A percentile compares a stretch with the other conserved stretches of the same genome.
Conservation (phyloP, 495 filamentous ascomycete genomes). For the Tetracladium setigerum region DNA sequence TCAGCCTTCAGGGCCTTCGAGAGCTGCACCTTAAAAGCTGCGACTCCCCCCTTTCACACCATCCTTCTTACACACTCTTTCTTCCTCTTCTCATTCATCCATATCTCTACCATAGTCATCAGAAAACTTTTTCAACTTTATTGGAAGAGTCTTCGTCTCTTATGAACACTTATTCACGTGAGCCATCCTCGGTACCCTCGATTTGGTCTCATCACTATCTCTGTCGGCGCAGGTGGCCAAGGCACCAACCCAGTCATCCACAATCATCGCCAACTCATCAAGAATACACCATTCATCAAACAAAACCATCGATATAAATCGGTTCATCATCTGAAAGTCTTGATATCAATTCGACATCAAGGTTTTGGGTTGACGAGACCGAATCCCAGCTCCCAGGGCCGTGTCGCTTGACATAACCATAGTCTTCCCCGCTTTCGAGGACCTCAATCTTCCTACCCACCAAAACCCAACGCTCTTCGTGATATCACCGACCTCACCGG, state of each 20-base stretch:
- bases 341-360: not conserved
- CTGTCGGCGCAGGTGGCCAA: slow-evolving; percentile 7
- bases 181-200: slow-evolving; percentile 21
- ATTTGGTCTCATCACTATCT: slow-evolving; percentile 16
- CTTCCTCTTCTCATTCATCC: not conserved
- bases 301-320: slow-evolving; percentile 1
- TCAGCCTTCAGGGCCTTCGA: slow-evolving; percentile 12
- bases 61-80: slow-evolving; percentile 21
- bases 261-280: slow-evolving; percentile 11
- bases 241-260: slow-evolving; percentile 9
- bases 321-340: slow-evolving; percentile 8
- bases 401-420: no score
- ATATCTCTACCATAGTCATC: slow-evolving; percentile 1
- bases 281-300: slow-evolving; percentile 7
- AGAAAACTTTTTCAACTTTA: slow-evolving; percentile 15
- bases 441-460: no score
- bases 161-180: slow-evolving; percentile 13
- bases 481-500: no score
- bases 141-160: slow-evolving; percentile 4
- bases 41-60: slow-evolving; percentile 13
- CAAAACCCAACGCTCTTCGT: no score
- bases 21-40: slow-evolving; percentile 17
- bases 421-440: no score
- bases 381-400: not conserved
- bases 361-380: no score